phyloP scores from a whole-genome alignment of 2,329 filamentous ascomycete genomes.

The Alternaria arbusti region DNA sequence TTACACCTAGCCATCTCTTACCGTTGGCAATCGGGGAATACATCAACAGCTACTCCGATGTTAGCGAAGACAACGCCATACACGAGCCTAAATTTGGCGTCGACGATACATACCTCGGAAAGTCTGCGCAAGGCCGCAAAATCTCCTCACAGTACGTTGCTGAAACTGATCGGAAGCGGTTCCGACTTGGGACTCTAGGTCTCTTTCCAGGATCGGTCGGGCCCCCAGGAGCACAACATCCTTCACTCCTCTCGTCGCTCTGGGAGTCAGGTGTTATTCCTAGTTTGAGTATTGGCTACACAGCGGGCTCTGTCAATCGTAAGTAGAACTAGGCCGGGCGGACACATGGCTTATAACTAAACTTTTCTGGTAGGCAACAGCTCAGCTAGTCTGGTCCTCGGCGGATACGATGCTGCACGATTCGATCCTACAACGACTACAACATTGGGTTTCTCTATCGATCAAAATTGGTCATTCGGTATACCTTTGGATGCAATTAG shows the following conservation, averaged over 20 bases:
- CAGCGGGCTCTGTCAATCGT: constrained; percentile 29
- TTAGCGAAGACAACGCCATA: background rate
- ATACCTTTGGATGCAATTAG: too few species aligned
- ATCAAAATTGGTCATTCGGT: too few species aligned
- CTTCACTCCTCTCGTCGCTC: background rate
- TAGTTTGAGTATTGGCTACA: constrained; percentile 25
- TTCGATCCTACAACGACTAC: constrained; percentile 24
- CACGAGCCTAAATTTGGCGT: background rate
- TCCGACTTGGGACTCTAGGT: background rate
- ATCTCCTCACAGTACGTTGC: background rate
- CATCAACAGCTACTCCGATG: background rate
- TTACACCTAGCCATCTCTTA: fast-evolving
- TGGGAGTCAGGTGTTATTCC: constrained; percentile 46
- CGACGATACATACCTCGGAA: background rate
- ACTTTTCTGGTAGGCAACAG: constrained; percentile 12
- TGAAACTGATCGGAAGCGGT: background rate
- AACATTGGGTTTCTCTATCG: too few species aligned
- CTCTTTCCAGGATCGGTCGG: background rate
- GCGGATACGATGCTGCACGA: constrained; percentile 47
- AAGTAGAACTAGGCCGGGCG: background rate
- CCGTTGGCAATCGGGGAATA: background rate
- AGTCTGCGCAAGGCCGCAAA: background rate
- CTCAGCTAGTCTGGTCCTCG: constrained; percentile 42
- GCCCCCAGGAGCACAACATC: background rate
- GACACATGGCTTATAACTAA: constrained; percentile 7